Evolutionary conservation across 495 filamentous ascomycete species (phyloP).

Genomic region (Penicillium mononematosum): DNA sequence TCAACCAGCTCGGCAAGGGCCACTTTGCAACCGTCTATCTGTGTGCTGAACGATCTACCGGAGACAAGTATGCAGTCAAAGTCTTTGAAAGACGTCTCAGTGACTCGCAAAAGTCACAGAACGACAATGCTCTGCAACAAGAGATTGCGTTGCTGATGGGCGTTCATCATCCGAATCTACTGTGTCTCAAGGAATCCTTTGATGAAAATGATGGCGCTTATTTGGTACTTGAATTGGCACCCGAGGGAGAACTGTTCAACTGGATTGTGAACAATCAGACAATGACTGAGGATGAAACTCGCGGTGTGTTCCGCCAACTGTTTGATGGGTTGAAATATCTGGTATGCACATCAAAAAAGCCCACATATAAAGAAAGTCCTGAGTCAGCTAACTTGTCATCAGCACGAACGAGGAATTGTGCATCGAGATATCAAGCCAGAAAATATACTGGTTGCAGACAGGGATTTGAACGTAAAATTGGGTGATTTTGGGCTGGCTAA

Average conservation of each 20-base stretch:
- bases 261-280: constrained; percentile 86
- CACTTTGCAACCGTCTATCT: constrained; percentile 96
- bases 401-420: constrained; percentile 98
- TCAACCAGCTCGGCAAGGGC: constrained; percentile 89
- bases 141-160: constrained; percentile 96
- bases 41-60: constrained; percentile 81
- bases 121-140: constrained; percentile 78
- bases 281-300: constrained; percentile 75
- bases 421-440: constrained; percentile 99
- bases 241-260: constrained; percentile 94
- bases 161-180: constrained; percentile 90
- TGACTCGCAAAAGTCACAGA: constrained; percentile 73
- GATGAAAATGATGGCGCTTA: constrained; percentile 90
- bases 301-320: constrained; percentile 85
- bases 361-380: not conserved
- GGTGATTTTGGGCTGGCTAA: constrained; percentile 98
- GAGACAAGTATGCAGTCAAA: constrained; percentile 87
- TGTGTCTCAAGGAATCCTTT: constrained; percentile 94
- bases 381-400: constrained; percentile 33
- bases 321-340: constrained; percentile 94
- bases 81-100: constrained; percentile 80
- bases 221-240: constrained; percentile 85
- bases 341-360: constrained; percentile 52
- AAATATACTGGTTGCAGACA: constrained; percentile 89
- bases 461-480: constrained; percentile 81